Conservation (phyloP, 495 filamentous ascomycete species). For the Talaromyces adpressus region DNA sequence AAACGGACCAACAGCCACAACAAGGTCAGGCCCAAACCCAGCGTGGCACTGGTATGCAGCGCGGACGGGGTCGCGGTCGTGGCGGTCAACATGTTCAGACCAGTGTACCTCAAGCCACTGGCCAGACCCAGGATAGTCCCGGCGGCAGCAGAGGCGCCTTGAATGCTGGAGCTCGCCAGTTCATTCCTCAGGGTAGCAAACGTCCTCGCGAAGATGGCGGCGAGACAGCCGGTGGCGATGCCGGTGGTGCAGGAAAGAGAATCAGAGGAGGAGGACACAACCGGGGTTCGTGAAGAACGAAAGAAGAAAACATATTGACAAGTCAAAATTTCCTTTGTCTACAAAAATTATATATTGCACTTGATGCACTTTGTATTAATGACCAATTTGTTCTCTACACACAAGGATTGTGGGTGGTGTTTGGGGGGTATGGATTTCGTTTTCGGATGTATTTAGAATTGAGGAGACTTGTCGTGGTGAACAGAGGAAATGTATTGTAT, state of each 20-base stretch:
- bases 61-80: constrained; percentile 41
- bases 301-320: neutral
- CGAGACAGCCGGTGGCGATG: constrained; percentile 31
- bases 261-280: constrained; percentile 43
- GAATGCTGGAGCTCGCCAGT: constrained; percentile 51
- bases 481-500: neutral
- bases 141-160: constrained; percentile 31
- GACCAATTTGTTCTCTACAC: neutral
- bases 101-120: constrained; percentile 13
- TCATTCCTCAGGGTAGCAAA: constrained; percentile 60
- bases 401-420: neutral
- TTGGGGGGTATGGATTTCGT: neutral
- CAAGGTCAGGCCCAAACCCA: constrained; percentile 20
- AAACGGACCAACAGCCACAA: constrained; percentile 11
- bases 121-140: constrained; percentile 25
- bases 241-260: constrained; percentile 41
- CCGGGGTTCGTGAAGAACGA: constrained; percentile 20
- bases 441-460: neutral
- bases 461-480: neutral
- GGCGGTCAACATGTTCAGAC: constrained; percentile 35
- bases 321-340: constrained; percentile 10
- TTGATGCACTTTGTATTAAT: neutral
- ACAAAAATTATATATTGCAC: neutral
- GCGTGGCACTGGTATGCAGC: constrained; percentile 36
- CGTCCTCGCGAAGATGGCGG: constrained; percentile 55